Conservation (phyloP, 768 basidiomycete species). For the Tulasnella sp. region DNA sequence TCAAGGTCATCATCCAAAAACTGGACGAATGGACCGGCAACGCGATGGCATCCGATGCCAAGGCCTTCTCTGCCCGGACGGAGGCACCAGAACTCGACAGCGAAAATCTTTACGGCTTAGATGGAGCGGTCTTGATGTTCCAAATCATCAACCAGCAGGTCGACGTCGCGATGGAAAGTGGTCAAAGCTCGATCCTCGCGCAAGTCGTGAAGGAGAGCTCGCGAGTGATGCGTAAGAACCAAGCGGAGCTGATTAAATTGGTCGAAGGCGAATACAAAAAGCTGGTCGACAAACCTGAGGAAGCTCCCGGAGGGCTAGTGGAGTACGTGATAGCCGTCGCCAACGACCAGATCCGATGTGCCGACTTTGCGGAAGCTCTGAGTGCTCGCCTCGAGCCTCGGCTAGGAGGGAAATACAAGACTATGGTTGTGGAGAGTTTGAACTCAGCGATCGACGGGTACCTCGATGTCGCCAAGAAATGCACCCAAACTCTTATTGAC, state of each 20-base stretch:
- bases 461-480: conserved; percentile 95
- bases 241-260: conserved; percentile 76
- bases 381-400: conserved; percentile 78
- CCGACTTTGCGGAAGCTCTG: conserved; percentile 84
- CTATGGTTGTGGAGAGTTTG: conserved; percentile 67
- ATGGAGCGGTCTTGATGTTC: conserved; percentile 91
- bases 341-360: conserved; percentile 95
- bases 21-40: conserved; percentile 96
- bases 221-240: conserved; percentile 79
- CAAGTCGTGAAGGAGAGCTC: conserved; percentile 81
- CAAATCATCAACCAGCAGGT: conserved; percentile 98
- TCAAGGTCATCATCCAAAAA: conserved; percentile 83
- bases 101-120: conserved; percentile 82
- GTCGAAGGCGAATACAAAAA: conserved; percentile 81
- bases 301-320: conserved; percentile 75
- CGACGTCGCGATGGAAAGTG: conserved; percentile 89
- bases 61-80: conserved; percentile 70
- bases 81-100: conserved; percentile 82
- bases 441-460: conserved; percentile 98
- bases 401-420: conserved; percentile 85
- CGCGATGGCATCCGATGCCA: conserved; percentile 81
- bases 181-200: conserved; percentile 86
- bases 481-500: conserved; percentile 87
- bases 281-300: conserved; percentile 78
- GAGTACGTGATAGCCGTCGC: conserved; percentile 95